Base-by-base conservation (phyloP, 1,284 basidiomycete species). In the Pyrrhoderma lamaoense region DNA sequence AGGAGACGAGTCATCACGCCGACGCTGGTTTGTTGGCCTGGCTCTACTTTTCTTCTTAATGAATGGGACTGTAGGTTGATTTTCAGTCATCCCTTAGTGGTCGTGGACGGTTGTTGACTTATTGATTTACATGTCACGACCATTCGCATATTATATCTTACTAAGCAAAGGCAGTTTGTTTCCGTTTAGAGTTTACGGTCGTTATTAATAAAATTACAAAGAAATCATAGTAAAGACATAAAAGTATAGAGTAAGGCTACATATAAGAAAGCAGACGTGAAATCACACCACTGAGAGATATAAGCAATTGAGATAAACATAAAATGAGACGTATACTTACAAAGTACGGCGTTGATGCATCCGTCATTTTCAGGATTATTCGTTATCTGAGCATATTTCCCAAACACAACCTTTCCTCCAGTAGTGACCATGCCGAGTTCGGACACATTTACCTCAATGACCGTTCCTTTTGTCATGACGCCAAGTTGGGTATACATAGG, bases 341-440 rank as follows among this genome's bases (percentile, higher is more conserved):
- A 80, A 40, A 95, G 81, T 42, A 95, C 89, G 51, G 91, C 86
- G 64, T 96, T 95, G 65, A 96, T 87, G 65, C 92, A 95, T n/a
- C 93, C 93, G 63, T 96, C 93, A 60, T 93, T 90, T 71, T 96
- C 93, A 27, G 92, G 92, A 67, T 93, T 94, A 72, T 96, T 95
- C 44, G 93, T 97, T 61, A 98, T 81, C 66, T 99, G 95, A 1
- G 94, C 94, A 62, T 96, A 97, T 71, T 97, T 93, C 65, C 85
- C 85, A 60, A 89, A 87, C 21, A 89, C 87, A 37, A 88, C 82
- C 67, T 99, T 99, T 59, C 96, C 96, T 49, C 95, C 94, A 1
- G 96, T 89, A n/a, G 96, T 99, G 50, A 99, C 96, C 82, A 99
- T 87, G 58, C 96, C 96, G 55, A 97, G 72, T 68, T 98, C 94